Evolutionary conservation across 108 stramenopile genomes (phyloP).

Genomic region (Fragilariopsis cylindrus): DNA sequence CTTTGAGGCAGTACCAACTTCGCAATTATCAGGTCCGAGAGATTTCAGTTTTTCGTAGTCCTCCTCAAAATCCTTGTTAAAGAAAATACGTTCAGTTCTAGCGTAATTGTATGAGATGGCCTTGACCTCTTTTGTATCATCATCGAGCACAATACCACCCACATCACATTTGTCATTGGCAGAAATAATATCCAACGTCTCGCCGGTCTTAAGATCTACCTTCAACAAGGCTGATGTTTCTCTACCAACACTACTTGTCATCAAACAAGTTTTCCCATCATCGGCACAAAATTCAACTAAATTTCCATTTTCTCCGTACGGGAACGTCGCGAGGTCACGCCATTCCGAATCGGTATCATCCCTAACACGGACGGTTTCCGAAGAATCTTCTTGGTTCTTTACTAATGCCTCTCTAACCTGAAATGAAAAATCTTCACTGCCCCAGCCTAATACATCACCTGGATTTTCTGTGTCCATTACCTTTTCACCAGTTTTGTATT

Average conservation of each 20-base stretch:
- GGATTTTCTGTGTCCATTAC: conserved; percentile 61
- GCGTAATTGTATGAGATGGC: conserved; percentile 63
- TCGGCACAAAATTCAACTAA: conserved; percentile 56
- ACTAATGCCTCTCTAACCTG: conserved; percentile 51
- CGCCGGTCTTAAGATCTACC: conserved; percentile 57
- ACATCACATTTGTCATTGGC: conserved; percentile 59
- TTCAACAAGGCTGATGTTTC: conserved; percentile 68
- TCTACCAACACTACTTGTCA: conserved; percentile 51
- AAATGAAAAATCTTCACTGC: conserved; percentile 49
- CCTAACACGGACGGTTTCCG: conserved; percentile 47
- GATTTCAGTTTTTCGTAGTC: conserved; percentile 51
- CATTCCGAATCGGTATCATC: conserved; percentile 32
- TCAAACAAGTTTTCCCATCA: conserved; percentile 47
- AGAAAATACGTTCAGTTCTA: conserved; percentile 56
- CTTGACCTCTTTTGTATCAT: conserved; percentile 59
- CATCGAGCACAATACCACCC: conserved; percentile 52
- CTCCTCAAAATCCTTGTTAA: conserved; percentile 53
- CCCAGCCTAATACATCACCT: conserved; percentile 60
- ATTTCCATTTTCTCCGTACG: conserved; percentile 60
- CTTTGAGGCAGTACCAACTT: conserved; percentile 44
- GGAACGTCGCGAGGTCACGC: conserved; percentile 57
- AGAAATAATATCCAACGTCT: conserved; percentile 55
- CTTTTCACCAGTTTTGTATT: conserved; percentile 45
- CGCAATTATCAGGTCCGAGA: conserved; percentile 40
- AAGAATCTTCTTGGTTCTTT: conserved; percentile 46